These are phyloP conservation scores for Fusarium mundagurra DNA, from an alignment of 2,329 filamentous ascomycete species.

Conservation along the genomic window DNA sequence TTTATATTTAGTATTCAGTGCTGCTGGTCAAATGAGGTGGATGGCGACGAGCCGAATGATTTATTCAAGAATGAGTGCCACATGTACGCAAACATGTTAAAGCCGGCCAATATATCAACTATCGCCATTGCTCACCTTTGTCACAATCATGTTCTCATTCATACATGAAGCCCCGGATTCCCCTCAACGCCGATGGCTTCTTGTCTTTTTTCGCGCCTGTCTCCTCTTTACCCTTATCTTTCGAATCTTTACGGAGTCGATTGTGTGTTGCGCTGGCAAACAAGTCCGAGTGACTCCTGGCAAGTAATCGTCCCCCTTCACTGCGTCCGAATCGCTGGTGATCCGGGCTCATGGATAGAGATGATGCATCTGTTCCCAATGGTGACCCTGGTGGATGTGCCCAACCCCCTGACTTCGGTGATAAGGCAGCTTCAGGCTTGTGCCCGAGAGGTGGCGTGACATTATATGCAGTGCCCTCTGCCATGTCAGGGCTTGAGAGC, in stretches of 20 bases:
- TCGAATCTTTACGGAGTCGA: slow-evolving; percentile 58
- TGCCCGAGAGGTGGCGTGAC: slow-evolving; percentile 55
- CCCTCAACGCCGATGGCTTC: slow-evolving; percentile 52
- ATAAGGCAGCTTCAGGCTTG: slow-evolving; percentile 43
- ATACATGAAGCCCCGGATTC: slow-evolving; percentile 53
- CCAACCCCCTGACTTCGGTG: slow-evolving; percentile 44
- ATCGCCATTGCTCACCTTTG: neutral
- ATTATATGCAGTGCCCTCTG: slow-evolving; percentile 56
- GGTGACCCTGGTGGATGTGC: slow-evolving; percentile 53
- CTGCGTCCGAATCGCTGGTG: slow-evolving; percentile 59
- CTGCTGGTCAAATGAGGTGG: neutral
- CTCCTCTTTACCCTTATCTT: slow-evolving; percentile 59
- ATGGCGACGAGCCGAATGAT: neutral
- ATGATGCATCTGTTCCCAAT: slow-evolving; percentile 45
- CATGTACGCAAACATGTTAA: neutral
- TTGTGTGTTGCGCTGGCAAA: slow-evolving; percentile 59
- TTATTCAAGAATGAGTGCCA: neutral
- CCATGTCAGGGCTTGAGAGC: slow-evolving; percentile 56
- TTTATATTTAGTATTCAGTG: neutral
- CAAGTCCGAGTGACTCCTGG: slow-evolving; percentile 35
- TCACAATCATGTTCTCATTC: slow-evolving; percentile 23
- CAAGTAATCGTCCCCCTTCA: slow-evolving; percentile 46
- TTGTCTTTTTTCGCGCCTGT: slow-evolving; percentile 48
- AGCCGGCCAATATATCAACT: neutral
- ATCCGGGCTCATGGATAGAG: slow-evolving; percentile 49